Percentiles rank a stretch among this genome's conserved stretches.
Evolutionary conservation across 805 yeast genomes (phyloP).

Genomic region (Suhomyces prunicola): DNA sequence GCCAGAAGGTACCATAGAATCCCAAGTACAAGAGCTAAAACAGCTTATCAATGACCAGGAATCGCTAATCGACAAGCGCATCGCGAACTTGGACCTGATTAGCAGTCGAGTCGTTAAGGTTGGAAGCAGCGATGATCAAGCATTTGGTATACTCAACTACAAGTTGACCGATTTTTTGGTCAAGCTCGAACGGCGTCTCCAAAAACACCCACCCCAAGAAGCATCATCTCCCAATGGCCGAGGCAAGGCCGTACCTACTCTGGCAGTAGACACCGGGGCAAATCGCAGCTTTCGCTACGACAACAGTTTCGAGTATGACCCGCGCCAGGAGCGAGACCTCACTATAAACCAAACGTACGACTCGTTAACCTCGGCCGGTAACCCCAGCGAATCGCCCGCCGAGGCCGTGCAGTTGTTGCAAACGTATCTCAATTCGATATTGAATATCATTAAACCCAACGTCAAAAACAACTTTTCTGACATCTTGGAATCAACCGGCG

Average conservation of each 20-base stretch:
- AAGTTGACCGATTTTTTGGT: slow-evolving; percentile 6
- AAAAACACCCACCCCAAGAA: neutral
- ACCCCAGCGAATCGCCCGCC: slow-evolving; percentile 8
- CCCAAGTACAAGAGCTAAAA: slow-evolving; percentile 11
- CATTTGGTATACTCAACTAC: slow-evolving; percentile 1
- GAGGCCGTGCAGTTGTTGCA: slow-evolving; percentile 13
- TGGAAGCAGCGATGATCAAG: neutral
- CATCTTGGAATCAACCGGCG: slow-evolving; percentile 11
- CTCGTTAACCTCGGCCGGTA: slow-evolving; percentile 12
- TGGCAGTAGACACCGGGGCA: neutral
- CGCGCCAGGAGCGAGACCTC: slow-evolving; percentile 9
- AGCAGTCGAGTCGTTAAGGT: neutral
- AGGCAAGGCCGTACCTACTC: neutral
- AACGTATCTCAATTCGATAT: slow-evolving; percentile 13
- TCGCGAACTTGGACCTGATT: slow-evolving; percentile 4
- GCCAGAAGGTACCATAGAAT: neutral
- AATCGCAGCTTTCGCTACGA: slow-evolving; percentile 1
- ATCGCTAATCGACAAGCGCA: slow-evolving; percentile 7
- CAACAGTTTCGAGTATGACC: neutral
- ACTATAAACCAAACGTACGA: slow-evolving; percentile 13
- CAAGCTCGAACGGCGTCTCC: slow-evolving; percentile 2
- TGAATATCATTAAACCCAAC: slow-evolving; percentile 7
- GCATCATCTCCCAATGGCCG: neutral
- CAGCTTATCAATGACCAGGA: slow-evolving; percentile 9
- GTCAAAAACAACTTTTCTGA: slow-evolving; percentile 12